A percentile compares a stretch with the other conserved stretches of the same genome.
These are phyloP conservation scores for Porpolomopsis calyptriformis DNA, from an alignment of 768 basidiomycete species.

Conservation along the genomic window DNA sequence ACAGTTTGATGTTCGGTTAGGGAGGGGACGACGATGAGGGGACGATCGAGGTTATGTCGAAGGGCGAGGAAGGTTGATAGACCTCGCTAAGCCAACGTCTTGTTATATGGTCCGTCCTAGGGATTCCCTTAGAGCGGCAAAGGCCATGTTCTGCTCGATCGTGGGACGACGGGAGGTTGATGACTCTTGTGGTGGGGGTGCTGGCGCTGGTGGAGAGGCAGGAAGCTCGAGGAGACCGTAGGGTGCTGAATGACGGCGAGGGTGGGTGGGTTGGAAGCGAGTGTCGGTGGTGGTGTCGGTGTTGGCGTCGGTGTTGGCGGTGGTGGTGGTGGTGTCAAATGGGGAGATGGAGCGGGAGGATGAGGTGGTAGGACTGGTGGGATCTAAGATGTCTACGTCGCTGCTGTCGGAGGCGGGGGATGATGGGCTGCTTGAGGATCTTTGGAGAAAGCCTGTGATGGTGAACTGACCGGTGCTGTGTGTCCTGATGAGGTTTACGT, in stretches of 20 bases:
- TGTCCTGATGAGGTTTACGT: constrained; percentile 84
- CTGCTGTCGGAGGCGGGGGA: constrained; percentile 28
- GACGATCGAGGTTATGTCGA: no score
- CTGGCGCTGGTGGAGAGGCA: constrained; percentile 5
- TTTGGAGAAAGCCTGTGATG: constrained; percentile 31
- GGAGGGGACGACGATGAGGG: no score
- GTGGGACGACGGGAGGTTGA: constrained; percentile 54
- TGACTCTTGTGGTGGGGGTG: constrained; percentile 27
- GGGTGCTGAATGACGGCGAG: constrained; percentile 17
- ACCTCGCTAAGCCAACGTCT: no score
- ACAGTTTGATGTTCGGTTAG: no score
- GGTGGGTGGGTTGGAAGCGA: constrained; percentile 31
- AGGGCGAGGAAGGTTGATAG: no score
- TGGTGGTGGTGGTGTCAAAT: constrained; percentile 2
- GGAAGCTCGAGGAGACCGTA: constrained; percentile 32
- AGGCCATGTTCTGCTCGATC: constrained; percentile 78
- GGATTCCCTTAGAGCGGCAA: constrained; percentile 54
- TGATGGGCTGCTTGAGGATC: constrained; percentile 28
- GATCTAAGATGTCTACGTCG: constrained; percentile 15
- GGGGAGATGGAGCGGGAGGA: no score
- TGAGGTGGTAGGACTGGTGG: no score
- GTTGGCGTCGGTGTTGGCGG: constrained; percentile 1
- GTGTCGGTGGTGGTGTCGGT: constrained; percentile 15
- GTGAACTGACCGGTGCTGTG: constrained; percentile 54
- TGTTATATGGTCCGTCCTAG: no score